Conservation (phyloP, 1,284 basidiomycete species). For the Cerrena zonata region DNA sequence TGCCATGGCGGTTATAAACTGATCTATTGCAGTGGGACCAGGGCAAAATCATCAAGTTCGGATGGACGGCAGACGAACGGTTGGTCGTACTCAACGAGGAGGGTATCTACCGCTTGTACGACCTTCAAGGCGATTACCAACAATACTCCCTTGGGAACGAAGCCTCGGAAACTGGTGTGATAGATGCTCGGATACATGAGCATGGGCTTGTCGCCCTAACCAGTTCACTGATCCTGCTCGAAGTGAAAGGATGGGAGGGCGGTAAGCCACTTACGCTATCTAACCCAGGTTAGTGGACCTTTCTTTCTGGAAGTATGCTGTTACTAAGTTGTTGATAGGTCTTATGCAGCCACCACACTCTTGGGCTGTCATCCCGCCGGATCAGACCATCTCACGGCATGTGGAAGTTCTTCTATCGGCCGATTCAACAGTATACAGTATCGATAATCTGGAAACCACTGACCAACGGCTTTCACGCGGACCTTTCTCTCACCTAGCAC, state of each 20-base stretch:
- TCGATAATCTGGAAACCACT: slow-evolving; percentile 80
- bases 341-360: slow-evolving; percentile 72
- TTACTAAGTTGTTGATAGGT: slow-evolving; percentile 34
- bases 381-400: slow-evolving; percentile 79
- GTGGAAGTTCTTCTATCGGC: slow-evolving; percentile 81
- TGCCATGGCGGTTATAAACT: slow-evolving; percentile 14
- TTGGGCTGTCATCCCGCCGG: slow-evolving; percentile 84
- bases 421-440: slow-evolving; percentile 69
- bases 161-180: slow-evolving; percentile 78
- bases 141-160: slow-evolving; percentile 83
- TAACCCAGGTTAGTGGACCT: slow-evolving; percentile 51
- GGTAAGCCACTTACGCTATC: slow-evolving; percentile 61
- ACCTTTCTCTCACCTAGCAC: slow-evolving; percentile 81
- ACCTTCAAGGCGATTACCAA: slow-evolving; percentile 79
- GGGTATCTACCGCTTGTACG: slow-evolving; percentile 85
- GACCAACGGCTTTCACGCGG: slow-evolving; percentile 88
- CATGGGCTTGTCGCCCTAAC: slow-evolving; percentile 84
- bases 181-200: slow-evolving; percentile 82
- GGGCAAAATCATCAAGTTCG: slow-evolving; percentile 72
- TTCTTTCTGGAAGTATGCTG: not conserved
- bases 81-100: slow-evolving; percentile 88
- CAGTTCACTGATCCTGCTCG: slow-evolving; percentile 69
- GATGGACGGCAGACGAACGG: slow-evolving; percentile 77
- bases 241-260: slow-evolving; percentile 84
- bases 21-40: slow-evolving; percentile 69